A percentile compares a stretch with the other conserved stretches of the same genome.
These are phyloP conservation scores for Glycyrrhiza uralensis DNA, from an alignment of 306 rosid species.

Conservation along the genomic window DNA sequence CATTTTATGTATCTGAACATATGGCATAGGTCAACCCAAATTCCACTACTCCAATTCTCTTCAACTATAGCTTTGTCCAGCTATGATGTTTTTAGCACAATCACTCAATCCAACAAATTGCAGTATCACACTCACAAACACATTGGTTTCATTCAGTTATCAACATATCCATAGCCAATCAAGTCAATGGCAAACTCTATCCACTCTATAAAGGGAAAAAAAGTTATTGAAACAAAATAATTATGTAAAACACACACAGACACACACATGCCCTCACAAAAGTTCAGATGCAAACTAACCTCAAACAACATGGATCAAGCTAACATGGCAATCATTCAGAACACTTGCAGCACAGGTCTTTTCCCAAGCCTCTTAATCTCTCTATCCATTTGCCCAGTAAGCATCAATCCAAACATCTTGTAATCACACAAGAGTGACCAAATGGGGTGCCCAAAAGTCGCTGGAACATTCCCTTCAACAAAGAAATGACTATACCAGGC, in stretches of 20 bases:
- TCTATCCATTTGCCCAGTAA: conserved; percentile 89
- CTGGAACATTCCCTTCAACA: conserved; percentile 82
- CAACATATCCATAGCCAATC: neutral
- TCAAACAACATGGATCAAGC: conserved; percentile 11
- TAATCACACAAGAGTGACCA: conserved; percentile 86
- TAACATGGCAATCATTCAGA: conserved; percentile 34
- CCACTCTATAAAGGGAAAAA: neutral
- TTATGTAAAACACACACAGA: neutral
- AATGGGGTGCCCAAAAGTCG: conserved; percentile 84
- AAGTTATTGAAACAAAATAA: neutral
- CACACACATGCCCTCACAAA: neutral
- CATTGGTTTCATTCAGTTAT: neutral
- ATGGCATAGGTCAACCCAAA: neutral
- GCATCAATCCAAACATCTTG: conserved; percentile 94
- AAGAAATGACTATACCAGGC: conserved; percentile 99
- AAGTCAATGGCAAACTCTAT: neutral
- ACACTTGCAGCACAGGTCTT: conserved; percentile 78
- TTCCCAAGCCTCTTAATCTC: conserved; percentile 98
- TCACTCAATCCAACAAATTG: conserved; percentile 10
- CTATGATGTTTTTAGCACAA: neutral
- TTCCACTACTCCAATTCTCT: neutral
- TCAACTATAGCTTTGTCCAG: neutral
- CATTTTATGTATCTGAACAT: neutral
- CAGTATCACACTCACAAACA: neutral
- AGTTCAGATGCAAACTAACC: conserved; percentile 25